Evolutionary conservation across 2,329 filamentous ascomycete species (phyloP), one percentile per base, ranked within the genome.

Genomic region (Cephalotrichum gorgonifer): DNA sequence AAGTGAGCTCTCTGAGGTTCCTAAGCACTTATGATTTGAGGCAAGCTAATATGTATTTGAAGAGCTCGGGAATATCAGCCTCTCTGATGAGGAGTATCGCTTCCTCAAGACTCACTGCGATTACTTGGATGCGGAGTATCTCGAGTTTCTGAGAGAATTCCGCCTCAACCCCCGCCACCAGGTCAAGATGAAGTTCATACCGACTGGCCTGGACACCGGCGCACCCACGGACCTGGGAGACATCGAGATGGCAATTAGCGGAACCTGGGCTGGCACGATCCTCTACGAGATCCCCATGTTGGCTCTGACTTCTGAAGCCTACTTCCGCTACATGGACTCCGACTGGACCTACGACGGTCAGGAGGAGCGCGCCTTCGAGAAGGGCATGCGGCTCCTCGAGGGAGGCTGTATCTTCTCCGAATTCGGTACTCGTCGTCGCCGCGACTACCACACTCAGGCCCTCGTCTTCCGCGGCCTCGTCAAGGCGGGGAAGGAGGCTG

Each of bases 251-350:
- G 71, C 80, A 38, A 84, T 94, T 54, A 81, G 82, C 57, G 93
- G 93, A 9, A 73, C 82, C 49, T 98, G 93, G 93, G 78, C 88
- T 8, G 89, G 96, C 56, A 97, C 93, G 0, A 98, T 98, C 51
- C 78, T 98, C 23, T 98, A 98, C 69, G 93, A 98, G 69, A 96
- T 98, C 51, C 93, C 93, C 0, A 76, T 98, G 22, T 76, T 98
- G 20, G 89, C 94, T 3, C 68, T 98, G 54, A 88, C 91, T 1
- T 96, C 89, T 44, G 91, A 98, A 65, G 88, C 93, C 45, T 98
- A 96, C 70, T 98, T 98, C 75, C 89, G 87, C 61, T 97, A 95
- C 67, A 88, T 89, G 72, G 89, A 98, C 62, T 87, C 70, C 47
- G 90, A 96, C 63, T 98, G 93, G 93, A 83, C 78, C 57, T 86